Evolutionary conservation across 2,329 filamentous ascomycete genomes (phyloP).

Genomic region (Didymosphaeria variabile): DNA sequence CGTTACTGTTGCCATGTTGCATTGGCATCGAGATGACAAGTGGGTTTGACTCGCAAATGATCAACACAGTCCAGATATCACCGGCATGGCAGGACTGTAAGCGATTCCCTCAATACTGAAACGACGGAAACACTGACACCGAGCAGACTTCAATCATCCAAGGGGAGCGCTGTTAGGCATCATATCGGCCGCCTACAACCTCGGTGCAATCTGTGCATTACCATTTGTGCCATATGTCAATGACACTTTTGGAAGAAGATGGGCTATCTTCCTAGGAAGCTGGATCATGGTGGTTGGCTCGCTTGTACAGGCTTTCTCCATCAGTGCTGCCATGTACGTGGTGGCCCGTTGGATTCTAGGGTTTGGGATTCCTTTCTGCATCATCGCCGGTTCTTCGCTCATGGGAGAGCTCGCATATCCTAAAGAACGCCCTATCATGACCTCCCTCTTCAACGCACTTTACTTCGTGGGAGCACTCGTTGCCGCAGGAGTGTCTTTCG

Average conservation of each 20-base stretch:
- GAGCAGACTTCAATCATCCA: constrained; percentile 41
- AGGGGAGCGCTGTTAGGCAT: constrained; percentile 51
- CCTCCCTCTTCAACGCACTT: constrained; percentile 71
- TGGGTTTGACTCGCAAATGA: constrained; percentile 46
- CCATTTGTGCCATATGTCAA: constrained; percentile 49
- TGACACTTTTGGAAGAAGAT: constrained; percentile 53
- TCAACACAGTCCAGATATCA: constrained; percentile 43
- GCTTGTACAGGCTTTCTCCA: constrained; percentile 34
- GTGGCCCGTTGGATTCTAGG: constrained; percentile 69
- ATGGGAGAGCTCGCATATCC: constrained; percentile 73
- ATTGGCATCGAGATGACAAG: constrained; percentile 47
- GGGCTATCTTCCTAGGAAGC: constrained; percentile 53
- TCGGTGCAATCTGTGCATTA: constrained; percentile 49
- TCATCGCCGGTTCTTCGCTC: constrained; percentile 70
- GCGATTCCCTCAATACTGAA: constrained; percentile 1
- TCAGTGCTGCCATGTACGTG: constrained; percentile 59
- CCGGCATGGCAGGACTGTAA: constrained; percentile 38
- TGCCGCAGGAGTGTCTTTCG: constrained; percentile 70
- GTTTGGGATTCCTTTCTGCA: constrained; percentile 71
- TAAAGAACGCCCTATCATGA: constrained; percentile 71
- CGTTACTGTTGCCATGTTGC: constrained; percentile 45
- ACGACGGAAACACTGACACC: constrained; percentile 6
- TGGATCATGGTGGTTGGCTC: constrained; percentile 56
- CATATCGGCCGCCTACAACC: constrained; percentile 56
- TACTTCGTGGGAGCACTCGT: constrained; percentile 68